Conservation (phyloP, 139 green algal species). For the Pleodorina starrii region DNA sequence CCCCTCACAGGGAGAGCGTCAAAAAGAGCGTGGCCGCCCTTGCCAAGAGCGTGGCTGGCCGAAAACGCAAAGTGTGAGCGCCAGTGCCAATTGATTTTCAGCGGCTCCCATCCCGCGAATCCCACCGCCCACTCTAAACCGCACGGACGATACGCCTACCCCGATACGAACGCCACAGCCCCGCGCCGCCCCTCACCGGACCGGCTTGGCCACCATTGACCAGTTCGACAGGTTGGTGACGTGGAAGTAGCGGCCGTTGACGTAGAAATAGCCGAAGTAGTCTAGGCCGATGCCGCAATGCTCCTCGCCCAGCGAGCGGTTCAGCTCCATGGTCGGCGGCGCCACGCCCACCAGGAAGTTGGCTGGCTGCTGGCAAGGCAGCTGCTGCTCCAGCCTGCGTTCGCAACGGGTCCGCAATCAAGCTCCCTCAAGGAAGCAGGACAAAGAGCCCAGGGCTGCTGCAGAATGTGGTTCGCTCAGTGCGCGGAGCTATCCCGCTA, state of each 20-base stretch:
- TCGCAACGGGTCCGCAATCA: not conserved
- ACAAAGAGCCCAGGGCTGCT: too few relatives aligned
- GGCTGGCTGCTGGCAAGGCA: constrained; percentile 21
- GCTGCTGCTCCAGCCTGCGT: constrained; percentile 57
- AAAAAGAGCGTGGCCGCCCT: constrained; percentile 53
- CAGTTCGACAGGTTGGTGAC: constrained; percentile 72
- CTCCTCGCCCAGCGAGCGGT: constrained; percentile 68
- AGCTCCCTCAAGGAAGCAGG: too few relatives aligned
- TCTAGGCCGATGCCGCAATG: constrained; percentile 76
- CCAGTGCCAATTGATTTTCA: too few relatives aligned
- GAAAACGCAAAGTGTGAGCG: constrained; percentile 44
- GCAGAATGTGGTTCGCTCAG: too few relatives aligned
- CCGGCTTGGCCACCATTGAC: constrained; percentile 67
- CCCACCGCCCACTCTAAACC: too few relatives aligned
- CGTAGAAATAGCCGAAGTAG: constrained; percentile 79
- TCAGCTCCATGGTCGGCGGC: constrained; percentile 70
- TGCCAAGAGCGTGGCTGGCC: constrained; percentile 46
- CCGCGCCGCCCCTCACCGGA: constrained; percentile 44
- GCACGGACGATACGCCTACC: too few relatives aligned
- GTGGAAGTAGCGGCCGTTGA: constrained; percentile 79
- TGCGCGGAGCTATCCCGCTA: too few relatives aligned
- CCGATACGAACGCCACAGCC: too few relatives aligned
- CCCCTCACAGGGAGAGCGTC: constrained; percentile 52
- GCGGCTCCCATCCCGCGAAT: too few relatives aligned
- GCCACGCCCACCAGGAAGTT: constrained; percentile 79